A percentile compares a stretch with the other conserved stretches of the same genome.
Conservation (phyloP, 192 early-diverging fungal species). For the Coemansia sp. region DNA sequence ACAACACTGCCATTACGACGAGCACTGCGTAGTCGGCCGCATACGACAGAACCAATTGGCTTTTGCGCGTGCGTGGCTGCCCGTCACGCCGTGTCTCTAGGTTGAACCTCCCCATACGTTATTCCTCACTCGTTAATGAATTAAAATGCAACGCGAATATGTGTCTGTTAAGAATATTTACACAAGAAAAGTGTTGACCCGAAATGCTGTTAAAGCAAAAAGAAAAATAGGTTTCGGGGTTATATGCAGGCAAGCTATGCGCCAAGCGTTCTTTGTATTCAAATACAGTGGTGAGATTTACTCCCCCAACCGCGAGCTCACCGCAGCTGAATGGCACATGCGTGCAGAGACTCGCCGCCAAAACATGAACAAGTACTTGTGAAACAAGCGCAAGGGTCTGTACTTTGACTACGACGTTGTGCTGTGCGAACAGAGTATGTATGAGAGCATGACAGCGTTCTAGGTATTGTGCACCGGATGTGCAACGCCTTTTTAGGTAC, state of each 20-base stretch:
- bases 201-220: not conserved
- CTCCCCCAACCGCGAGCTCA: conserved; percentile 30
- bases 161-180: not conserved
- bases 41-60: conserved; percentile 48
- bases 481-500: conserved; percentile 74
- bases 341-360: conserved; percentile 63
- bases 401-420: conserved; percentile 92
- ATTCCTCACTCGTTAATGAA: not conserved
- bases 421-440: conserved; percentile 63
- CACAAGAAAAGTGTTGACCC: not conserved
- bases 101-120: conserved; percentile 6
- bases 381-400: conserved; percentile 75
- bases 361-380: conserved; percentile 77
- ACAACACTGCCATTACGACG: conserved; percentile 56
- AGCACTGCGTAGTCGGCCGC: conserved; percentile 60
- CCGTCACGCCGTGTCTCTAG: conserved; percentile 20
- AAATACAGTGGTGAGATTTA: too few relatives aligned
- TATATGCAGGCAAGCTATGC: too few relatives aligned
- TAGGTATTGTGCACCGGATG: conserved; percentile 94
- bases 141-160: not conserved
- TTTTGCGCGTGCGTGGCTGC: conserved; percentile 34
- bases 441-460: conserved; percentile 86
- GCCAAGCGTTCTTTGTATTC: too few relatives aligned
- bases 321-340: conserved; percentile 60
- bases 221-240: not conserved